phyloP scores from a whole-genome alignment of 495 filamentous ascomycete species.

The Neurospora hispaniola region DNA sequence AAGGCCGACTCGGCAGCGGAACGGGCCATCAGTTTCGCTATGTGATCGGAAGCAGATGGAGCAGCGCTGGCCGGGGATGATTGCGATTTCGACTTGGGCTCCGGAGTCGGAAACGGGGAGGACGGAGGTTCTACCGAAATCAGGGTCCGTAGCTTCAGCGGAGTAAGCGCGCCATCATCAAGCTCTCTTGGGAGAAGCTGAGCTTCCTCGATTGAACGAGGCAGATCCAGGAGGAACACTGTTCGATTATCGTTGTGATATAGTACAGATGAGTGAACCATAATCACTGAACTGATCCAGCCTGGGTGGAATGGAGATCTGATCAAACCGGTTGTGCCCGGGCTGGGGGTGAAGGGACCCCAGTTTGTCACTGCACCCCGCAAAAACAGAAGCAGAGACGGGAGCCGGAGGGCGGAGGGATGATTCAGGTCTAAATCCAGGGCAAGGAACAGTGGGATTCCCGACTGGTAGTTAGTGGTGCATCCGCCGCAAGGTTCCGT shows the following conservation, averaged over 20 bases:
- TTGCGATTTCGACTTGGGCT: conserved; percentile 23
- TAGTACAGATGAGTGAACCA: conserved; percentile 25
- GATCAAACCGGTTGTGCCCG: not conserved
- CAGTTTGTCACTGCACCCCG: not conserved
- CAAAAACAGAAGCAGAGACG: not conserved
- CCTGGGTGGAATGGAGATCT: not conserved
- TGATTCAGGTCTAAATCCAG: not conserved
- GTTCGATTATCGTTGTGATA: conserved; percentile 28
- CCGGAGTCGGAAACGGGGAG: conserved; percentile 34
- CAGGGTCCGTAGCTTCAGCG: conserved; percentile 17
- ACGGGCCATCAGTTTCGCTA: conserved; percentile 36
- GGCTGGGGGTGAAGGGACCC: not conserved
- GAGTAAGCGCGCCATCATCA: conserved; percentile 3
- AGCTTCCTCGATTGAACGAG: conserved; percentile 35
- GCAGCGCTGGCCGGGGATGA: not conserved
- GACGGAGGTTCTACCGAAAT: conserved; percentile 26
- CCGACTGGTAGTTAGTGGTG: not conserved
- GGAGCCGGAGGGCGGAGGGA: not conserved
- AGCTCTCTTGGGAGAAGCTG: conserved; percentile 25
- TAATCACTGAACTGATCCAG: not conserved
- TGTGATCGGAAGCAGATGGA: conserved; percentile 20
- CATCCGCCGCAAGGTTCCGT: not conserved
- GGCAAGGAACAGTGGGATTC: not conserved
- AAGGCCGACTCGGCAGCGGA: conserved; percentile 33
- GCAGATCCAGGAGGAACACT: conserved; percentile 33